A percentile compares a stretch with the other conserved stretches of the same genome.
phyloP scores from a whole-genome alignment of 106 monocot species.

The Amphibolis antarctica region DNA sequence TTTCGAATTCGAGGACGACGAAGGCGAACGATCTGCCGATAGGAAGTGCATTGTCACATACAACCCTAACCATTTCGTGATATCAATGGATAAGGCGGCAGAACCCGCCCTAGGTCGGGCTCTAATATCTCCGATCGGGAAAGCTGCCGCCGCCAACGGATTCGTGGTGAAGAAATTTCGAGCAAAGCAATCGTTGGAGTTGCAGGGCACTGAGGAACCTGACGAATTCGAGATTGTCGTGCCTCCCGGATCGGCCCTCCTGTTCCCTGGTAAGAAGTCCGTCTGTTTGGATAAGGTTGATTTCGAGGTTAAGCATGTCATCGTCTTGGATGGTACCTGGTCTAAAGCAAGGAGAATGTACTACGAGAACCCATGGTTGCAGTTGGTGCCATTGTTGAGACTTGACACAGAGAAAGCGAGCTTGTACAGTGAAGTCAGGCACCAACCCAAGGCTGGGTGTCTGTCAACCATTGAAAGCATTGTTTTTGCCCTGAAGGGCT shows the following conservation, averaged over 20 bases:
- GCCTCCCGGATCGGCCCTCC: constrained; percentile 48
- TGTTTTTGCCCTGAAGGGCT: constrained; percentile 50
- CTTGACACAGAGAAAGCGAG: constrained; percentile 40
- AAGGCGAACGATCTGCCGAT: neutral
- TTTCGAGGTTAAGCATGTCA: constrained; percentile 65
- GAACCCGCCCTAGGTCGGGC: constrained; percentile 43
- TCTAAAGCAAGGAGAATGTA: constrained; percentile 78
- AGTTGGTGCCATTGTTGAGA: constrained; percentile 64
- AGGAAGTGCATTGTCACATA: constrained; percentile 16
- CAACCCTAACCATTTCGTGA: constrained; percentile 18
- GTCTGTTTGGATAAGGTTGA: constrained; percentile 23
- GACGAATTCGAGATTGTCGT: constrained; percentile 53
- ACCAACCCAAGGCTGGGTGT: constrained; percentile 66
- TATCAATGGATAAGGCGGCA: constrained; percentile 32
- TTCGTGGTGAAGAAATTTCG: constrained; percentile 48
- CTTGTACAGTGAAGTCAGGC: constrained; percentile 83
- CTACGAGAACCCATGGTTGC: constrained; percentile 87
- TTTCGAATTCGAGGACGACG: neutral
- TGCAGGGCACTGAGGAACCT: constrained; percentile 22
- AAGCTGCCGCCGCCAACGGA: constrained; percentile 28
- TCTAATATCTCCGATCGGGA: constrained; percentile 26
- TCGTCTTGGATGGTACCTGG: constrained; percentile 92
- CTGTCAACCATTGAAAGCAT: constrained; percentile 93
- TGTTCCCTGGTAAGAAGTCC: constrained; percentile 49
- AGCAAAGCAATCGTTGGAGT: constrained; percentile 21